Percentiles rank a stretch among this genome's conserved stretches.
Conservation (phyloP, 2,329 filamentous ascomycete species). For the Herpotrichia juniperi region DNA sequence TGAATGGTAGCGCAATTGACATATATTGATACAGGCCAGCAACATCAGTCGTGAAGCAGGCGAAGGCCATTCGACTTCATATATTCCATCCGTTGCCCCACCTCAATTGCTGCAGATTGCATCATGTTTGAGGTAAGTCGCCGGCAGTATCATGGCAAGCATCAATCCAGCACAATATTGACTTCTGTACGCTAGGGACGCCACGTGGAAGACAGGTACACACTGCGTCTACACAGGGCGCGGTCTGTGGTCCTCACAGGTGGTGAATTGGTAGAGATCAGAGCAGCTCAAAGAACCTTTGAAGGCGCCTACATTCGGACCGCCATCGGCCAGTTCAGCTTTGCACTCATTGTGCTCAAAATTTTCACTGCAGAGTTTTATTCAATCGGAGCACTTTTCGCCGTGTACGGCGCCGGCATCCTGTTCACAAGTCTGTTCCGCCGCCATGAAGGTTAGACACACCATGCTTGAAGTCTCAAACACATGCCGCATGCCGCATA, state of each 20-base stretch:
- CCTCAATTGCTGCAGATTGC: neutral
- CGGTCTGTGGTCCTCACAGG: constrained; percentile 81
- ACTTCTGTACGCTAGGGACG: constrained; percentile 45
- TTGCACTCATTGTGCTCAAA: constrained; percentile 91
- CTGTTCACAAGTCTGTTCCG: constrained; percentile 84
- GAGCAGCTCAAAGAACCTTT: constrained; percentile 93
- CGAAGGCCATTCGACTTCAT: neutral
- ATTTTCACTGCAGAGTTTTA: constrained; percentile 98
- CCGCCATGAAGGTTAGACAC: constrained; percentile 70
- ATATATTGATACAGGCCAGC: neutral
- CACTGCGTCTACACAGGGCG: constrained; percentile 81
- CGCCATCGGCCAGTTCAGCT: constrained; percentile 91
- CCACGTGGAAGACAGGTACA: constrained; percentile 72
- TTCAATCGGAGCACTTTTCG: constrained; percentile 93
- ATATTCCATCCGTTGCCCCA: neutral
- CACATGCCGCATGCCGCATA: neutral
- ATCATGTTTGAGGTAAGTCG: constrained; percentile 26
- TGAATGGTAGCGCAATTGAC: neutral
- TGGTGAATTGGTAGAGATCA: constrained; percentile 89
- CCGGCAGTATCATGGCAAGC: neutral
- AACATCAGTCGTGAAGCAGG: neutral
- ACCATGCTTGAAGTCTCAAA: constrained; percentile 2
- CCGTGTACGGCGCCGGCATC: constrained; percentile 85
- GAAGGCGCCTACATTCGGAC: constrained; percentile 97
- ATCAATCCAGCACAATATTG: constrained; percentile 1